A percentile compares a stretch with the other conserved stretches of the same genome.
phyloP scores from a whole-genome alignment of 768 basidiomycete genomes.

The Gloeophyllum trabeum region DNA sequence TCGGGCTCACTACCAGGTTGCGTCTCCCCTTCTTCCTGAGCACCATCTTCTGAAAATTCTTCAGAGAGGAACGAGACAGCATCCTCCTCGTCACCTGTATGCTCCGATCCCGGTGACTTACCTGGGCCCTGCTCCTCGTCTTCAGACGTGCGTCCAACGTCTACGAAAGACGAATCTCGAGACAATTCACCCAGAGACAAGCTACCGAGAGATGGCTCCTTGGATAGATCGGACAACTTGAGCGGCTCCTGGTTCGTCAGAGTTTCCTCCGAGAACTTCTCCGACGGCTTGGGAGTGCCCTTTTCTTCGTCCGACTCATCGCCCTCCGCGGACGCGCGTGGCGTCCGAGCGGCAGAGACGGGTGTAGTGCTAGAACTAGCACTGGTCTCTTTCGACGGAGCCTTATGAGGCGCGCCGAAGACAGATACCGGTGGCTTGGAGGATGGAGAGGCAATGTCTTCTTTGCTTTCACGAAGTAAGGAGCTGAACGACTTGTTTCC shows the following conservation, averaged over 20 bases:
- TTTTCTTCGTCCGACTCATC: not conserved
- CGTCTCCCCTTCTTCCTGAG: not conserved
- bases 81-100: slow-evolving; percentile 21
- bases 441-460: slow-evolving; percentile 2
- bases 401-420: not conserved
- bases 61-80: slow-evolving; percentile 22
- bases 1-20: slow-evolving; percentile 8
- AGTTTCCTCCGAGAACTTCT: not conserved
- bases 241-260: slow-evolving; percentile 1
- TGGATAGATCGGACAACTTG: not conserved
- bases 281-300: not conserved
- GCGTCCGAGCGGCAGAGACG: not conserved
- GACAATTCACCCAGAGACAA: not conserved
- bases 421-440: slow-evolving; percentile 6
- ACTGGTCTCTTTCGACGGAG: not conserved
- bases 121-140: slow-evolving; percentile 18
- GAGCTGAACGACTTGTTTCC: slow-evolving; percentile 44
- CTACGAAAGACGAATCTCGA: slow-evolving; percentile 9
- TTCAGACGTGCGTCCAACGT: too few species aligned
- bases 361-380: not conserved
- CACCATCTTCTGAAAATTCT: slow-evolving; percentile 9
- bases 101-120: too few species aligned
- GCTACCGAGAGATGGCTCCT: not conserved
- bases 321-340: not conserved
- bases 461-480: slow-evolving; percentile 39